Percentiles rank a stretch among this genome's conserved stretches.
These are phyloP conservation scores for Camelina laxa DNA, from an alignment of 345 rosid genomes.

Conservation along the genomic window DNA sequence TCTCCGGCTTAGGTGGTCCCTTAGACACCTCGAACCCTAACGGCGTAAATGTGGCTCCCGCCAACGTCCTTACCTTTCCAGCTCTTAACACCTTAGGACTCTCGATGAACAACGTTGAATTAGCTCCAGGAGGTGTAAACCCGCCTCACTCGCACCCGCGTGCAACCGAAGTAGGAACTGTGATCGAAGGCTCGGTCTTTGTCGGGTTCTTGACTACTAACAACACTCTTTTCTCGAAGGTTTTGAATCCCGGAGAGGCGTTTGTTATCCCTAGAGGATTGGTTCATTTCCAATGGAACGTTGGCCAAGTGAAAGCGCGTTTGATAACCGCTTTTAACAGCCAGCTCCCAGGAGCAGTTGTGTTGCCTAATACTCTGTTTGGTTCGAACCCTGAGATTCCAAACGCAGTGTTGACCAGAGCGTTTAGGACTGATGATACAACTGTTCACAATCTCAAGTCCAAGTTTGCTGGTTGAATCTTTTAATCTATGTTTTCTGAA, in stretches of 20 bases:
- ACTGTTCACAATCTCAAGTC: constrained; percentile 55
- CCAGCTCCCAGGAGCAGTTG: constrained; percentile 60
- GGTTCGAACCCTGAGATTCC: constrained; percentile 64
- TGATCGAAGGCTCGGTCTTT: constrained; percentile 63
- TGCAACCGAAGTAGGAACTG: constrained; percentile 57
- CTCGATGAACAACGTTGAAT: constrained; percentile 72
- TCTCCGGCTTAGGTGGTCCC: constrained; percentile 53
- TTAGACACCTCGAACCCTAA: constrained; percentile 57
- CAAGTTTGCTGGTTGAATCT: constrained; percentile 48
- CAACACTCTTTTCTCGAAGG: constrained; percentile 58
- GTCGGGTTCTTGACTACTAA: constrained; percentile 62
- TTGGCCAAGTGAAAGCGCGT: constrained; percentile 66
- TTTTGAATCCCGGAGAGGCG: constrained; percentile 57
- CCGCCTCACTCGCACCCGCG: constrained; percentile 81
- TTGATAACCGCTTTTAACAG: constrained; percentile 76
- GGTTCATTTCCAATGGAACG: constrained; percentile 77
- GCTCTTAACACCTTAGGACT: constrained; percentile 70
- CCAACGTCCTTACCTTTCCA: constrained; percentile 62
- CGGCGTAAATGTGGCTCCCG: constrained; percentile 43
- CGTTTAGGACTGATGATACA: constrained; percentile 56
- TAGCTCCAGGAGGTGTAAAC: constrained; percentile 63
- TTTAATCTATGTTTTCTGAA: not conserved
- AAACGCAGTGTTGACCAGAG: constrained; percentile 55
- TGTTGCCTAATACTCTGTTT: constrained; percentile 50
- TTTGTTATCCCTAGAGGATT: constrained; percentile 68